Conservation (phyloP, 768 basidiomycete species). For the Rhodosporidiobolus odoratus region DNA sequence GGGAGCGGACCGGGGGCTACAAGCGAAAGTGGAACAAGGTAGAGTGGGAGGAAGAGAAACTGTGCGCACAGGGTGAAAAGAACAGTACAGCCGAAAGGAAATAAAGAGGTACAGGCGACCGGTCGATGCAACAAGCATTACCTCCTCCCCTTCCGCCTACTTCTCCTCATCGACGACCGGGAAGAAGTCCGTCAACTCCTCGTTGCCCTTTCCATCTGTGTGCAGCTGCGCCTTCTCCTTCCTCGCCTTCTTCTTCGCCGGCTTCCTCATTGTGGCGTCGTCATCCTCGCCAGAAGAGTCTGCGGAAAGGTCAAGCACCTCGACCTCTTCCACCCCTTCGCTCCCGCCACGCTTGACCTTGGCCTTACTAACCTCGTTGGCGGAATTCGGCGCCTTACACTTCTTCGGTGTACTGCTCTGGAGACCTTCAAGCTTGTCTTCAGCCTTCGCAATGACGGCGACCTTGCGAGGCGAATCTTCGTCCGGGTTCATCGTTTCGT, state of each 20-base stretch:
- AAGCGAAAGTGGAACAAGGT: too few species aligned
- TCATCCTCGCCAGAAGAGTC: neutral
- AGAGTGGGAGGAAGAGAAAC: too few species aligned
- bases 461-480: conserved; percentile 53
- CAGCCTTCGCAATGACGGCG: conserved; percentile 58
- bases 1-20: neutral
- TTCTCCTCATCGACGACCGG: neutral
- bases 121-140: neutral
- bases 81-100: neutral
- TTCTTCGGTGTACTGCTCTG: too few species aligned
- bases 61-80: neutral
- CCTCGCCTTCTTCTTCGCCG: neutral
- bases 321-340: neutral
- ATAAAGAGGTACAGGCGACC: neutral
- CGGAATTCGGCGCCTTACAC: too few species aligned
- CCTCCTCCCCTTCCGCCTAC: neutral
- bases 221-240: neutral
- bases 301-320: conserved; percentile 7
- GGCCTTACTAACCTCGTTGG: conserved; percentile 50
- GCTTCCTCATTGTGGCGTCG: neutral
- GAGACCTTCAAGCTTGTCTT: too few species aligned
- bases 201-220: neutral
- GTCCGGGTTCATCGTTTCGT: conserved; percentile 61
- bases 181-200: conserved; percentile 10
- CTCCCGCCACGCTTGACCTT: too few species aligned